Conservation (phyloP, 108 stramenopile genomes). For the Nitzschia sp. region DNA sequence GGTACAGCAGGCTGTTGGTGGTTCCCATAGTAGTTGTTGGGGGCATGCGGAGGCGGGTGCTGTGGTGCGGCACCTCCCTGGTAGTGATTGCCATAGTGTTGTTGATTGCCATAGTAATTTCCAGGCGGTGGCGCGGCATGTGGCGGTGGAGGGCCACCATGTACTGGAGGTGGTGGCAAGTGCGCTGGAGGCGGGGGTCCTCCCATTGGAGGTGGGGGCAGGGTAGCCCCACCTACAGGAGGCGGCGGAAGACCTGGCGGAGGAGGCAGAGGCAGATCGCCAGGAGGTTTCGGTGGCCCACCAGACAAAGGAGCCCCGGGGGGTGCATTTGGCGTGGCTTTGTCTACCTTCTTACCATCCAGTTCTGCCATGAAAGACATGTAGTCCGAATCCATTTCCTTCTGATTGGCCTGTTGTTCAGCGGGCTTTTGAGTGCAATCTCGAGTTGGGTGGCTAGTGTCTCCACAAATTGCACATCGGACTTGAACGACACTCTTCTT, state of each 20-base stretch:
- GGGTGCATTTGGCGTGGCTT: conserved; percentile 22
- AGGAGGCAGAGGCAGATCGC: conserved; percentile 25
- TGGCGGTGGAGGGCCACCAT: conserved; percentile 35
- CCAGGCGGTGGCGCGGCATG: conserved; percentile 32
- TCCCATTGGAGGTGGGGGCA: background rate
- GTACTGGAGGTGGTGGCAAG: conserved; percentile 26
- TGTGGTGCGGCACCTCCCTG: conserved; percentile 30
- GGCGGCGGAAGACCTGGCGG: conserved; percentile 16
- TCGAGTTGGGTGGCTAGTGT: conserved; percentile 94
- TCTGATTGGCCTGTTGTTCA: conserved; percentile 47
- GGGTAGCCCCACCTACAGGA: conserved; percentile 5
- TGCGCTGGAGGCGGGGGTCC: conserved; percentile 34
- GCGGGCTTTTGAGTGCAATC: conserved; percentile 82
- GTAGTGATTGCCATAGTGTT: conserved; percentile 35
- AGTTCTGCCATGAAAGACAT: conserved; percentile 97
- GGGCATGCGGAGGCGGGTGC: conserved; percentile 22
- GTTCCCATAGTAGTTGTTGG: conserved; percentile 31
- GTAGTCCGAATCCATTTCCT: conserved; percentile 90
- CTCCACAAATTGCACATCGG: conserved; percentile 98
- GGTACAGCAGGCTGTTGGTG: conserved; percentile 32
- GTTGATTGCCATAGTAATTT: conserved; percentile 13
- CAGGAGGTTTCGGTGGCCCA: conserved; percentile 8
- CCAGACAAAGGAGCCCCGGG: conserved; percentile 24
- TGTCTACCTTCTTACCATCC: conserved; percentile 73
- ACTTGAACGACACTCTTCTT: conserved; percentile 52